These are phyloP conservation scores for Neodidymelliopsis sp. DNA, from an alignment of 2,329 filamentous ascomycete genomes.

Conservation along the genomic window DNA sequence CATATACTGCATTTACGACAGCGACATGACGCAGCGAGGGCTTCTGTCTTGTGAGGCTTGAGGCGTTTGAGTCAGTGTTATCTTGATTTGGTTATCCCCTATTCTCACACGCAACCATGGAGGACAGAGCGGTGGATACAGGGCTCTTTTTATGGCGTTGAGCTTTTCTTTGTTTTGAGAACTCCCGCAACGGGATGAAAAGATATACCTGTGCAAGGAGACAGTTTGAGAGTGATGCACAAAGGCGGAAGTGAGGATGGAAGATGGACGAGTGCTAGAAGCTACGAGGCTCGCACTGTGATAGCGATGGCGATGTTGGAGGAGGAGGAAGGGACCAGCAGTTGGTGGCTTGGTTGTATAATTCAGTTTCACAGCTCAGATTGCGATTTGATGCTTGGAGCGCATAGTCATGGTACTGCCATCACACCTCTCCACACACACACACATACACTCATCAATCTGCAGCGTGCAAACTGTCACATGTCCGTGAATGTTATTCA, in stretches of 20 bases:
- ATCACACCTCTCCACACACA: background rate
- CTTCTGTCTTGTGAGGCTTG: constrained; percentile 30
- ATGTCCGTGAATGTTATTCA: no score
- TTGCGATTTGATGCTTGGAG: background rate
- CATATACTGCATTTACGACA: constrained; percentile 51
- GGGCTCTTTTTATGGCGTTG: constrained; percentile 17
- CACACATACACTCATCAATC: no score
- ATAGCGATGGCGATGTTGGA: constrained; percentile 3
- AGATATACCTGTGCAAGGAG: constrained; percentile 23
- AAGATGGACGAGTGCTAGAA: constrained; percentile 6
- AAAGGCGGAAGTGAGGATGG: background rate
- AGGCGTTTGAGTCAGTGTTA: constrained; percentile 44
- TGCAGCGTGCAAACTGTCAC: no score
- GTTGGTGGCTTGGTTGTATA: constrained; percentile 27
- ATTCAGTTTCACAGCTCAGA: constrained; percentile 21
- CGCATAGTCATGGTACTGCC: background rate
- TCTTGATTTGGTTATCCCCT: constrained; percentile 33
- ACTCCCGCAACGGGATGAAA: constrained; percentile 2
- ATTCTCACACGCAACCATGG: constrained; percentile 19
- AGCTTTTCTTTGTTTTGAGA: constrained; percentile 8
- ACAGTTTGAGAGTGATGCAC: background rate
- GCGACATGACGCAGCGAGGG: constrained; percentile 47
- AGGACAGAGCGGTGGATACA: constrained; percentile 23
- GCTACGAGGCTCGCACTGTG: constrained; percentile 14
- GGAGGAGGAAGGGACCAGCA: constrained; percentile 7